phyloP scores from a whole-genome alignment of 2,329 filamentous ascomycete genomes.

The Colletotrichum tofieldiae region DNA sequence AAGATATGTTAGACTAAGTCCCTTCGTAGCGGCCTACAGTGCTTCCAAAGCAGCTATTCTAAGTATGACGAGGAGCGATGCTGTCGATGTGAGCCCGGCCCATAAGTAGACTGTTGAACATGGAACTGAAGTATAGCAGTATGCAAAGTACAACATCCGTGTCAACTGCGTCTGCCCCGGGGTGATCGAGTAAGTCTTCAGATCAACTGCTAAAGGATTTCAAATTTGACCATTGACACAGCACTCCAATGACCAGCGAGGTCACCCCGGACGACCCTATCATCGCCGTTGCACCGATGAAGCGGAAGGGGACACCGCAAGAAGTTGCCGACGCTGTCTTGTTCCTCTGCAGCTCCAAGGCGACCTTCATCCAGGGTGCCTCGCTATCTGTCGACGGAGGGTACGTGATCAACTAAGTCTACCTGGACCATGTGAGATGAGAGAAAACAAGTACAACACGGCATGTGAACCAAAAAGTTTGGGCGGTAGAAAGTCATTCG shows the following conservation, averaged over 20 bases:
- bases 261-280: constrained; percentile 53
- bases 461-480: background rate
- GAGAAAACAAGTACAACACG: background rate
- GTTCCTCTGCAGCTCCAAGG: constrained; percentile 61
- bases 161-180: constrained; percentile 64
- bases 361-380: constrained; percentile 62
- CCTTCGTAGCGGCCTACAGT: constrained; percentile 58
- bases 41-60: constrained; percentile 63
- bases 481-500: background rate
- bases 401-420: constrained; percentile 48
- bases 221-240: constrained; percentile 18
- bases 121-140: constrained; percentile 48
- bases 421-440: background rate
- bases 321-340: constrained; percentile 63
- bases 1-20: background rate
- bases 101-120: background rate
- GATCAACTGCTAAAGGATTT: background rate
- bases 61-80: constrained; percentile 62
- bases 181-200: constrained; percentile 55
- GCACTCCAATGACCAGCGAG: constrained; percentile 60
- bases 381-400: constrained; percentile 62
- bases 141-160: constrained; percentile 60
- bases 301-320: constrained; percentile 59
- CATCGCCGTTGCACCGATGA: constrained; percentile 55
- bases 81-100: constrained; percentile 57